These are phyloP conservation scores for Sarocladium strictum DNA, from an alignment of 2,329 filamentous ascomycete genomes.

Conservation along the genomic window DNA sequence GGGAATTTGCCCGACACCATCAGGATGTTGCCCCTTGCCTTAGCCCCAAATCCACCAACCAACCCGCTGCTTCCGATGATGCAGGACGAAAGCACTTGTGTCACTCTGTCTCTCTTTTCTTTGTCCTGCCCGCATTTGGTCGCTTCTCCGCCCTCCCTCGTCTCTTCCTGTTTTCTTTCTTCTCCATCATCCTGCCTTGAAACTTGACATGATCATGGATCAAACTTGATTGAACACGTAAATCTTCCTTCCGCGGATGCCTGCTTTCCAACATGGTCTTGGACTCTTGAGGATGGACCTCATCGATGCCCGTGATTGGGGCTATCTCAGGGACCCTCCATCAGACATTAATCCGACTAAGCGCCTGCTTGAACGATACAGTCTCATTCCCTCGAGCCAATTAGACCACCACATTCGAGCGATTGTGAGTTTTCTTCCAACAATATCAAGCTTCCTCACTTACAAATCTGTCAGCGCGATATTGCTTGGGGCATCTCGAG, in stretches of 20 bases:
- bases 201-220: background rate
- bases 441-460: conserved; percentile 9
- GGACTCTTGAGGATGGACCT: conserved; percentile 25
- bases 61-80: background rate
- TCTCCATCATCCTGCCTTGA: conserved; percentile 2
- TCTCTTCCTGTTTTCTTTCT: background rate
- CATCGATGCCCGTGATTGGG: conserved; percentile 28
- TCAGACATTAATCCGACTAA: conserved; percentile 29
- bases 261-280: conserved; percentile 5
- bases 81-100: background rate
- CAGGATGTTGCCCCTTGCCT: background rate
- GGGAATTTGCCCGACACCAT: background rate
- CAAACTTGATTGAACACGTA: conserved; percentile 11
- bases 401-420: conserved; percentile 29
- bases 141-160: background rate
- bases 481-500: conserved; percentile 38
- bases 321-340: conserved; percentile 30
- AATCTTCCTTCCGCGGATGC: background rate
- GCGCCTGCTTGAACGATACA: conserved; percentile 32
- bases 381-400: conserved; percentile 27
- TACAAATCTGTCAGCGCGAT: conserved; percentile 30
- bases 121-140: background rate
- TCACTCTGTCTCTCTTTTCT: conserved; percentile 5
- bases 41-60: background rate
- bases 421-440: conserved; percentile 24